These are phyloP conservation scores for Aureococcus anophagefferens DNA, from an alignment of 108 stramenopile genomes.

Conservation along the genomic window DNA sequence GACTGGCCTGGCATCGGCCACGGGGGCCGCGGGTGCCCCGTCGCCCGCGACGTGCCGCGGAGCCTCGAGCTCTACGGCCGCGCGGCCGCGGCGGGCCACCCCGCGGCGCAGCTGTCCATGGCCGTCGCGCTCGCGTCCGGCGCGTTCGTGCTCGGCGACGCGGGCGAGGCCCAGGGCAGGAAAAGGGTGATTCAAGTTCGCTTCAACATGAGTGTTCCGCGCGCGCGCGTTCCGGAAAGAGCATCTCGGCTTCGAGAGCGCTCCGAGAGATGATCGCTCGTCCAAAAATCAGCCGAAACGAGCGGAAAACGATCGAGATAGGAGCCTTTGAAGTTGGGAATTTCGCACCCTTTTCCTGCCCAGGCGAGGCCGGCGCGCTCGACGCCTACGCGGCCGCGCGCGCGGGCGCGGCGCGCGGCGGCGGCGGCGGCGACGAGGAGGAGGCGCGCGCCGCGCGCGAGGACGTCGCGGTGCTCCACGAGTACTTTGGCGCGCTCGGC, in stretches of 20 bases:
- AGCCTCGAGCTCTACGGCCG: neutral
- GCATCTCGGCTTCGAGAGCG: too few species aligned
- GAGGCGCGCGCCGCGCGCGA: neutral
- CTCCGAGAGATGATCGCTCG: too few species aligned
- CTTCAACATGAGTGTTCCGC: too few species aligned
- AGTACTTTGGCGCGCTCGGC: slow-evolving; percentile 19
- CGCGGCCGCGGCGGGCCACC: neutral
- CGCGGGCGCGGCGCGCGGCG: neutral
- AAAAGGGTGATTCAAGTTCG: too few species aligned
- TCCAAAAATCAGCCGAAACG: too few species aligned
- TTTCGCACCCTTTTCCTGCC: too few species aligned
- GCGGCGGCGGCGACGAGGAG: too few species aligned
- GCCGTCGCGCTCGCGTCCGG: neutral
- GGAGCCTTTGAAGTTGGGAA: too few species aligned
- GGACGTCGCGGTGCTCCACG: slow-evolving; percentile 8
- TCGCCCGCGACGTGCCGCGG: neutral
- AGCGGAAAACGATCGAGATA: too few species aligned
- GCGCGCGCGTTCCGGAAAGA: too few species aligned
- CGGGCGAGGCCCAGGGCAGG: neutral
- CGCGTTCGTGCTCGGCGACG: neutral
- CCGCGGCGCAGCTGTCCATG: neutral
- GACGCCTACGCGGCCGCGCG: neutral
- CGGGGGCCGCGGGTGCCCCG: neutral
- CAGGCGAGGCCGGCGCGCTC: neutral
- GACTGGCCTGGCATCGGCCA: neutral